phyloP scores from a whole-genome alignment of 371 early-diverging fungal species.

The Rhizomucor miehei region DNA sequence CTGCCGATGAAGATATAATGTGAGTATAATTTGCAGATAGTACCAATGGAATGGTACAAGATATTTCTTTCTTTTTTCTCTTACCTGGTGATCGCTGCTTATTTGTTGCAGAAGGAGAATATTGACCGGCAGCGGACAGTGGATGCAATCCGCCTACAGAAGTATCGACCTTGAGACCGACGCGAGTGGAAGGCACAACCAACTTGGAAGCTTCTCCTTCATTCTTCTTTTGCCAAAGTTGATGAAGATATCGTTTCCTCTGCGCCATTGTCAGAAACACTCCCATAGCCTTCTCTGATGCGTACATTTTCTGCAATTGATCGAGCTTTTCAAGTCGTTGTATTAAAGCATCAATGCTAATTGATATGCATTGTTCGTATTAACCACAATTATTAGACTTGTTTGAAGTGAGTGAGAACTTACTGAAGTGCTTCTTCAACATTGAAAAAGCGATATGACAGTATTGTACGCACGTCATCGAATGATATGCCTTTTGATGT shows the following conservation, averaged over 20 bases:
- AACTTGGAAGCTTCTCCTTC: slow-evolving; percentile 39
- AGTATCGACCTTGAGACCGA: slow-evolving; percentile 5
- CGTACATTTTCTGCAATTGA: slow-evolving; percentile 37
- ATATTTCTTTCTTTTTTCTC: background rate
- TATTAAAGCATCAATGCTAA: slow-evolving; percentile 38
- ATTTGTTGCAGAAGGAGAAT: slow-evolving; percentile 1
- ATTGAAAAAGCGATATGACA: slow-evolving; percentile 52
- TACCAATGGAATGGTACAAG: slow-evolving; percentile 3
- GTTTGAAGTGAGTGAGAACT: slow-evolving; percentile 10
- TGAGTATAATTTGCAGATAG: too few relatives aligned
- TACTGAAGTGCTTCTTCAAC: slow-evolving; percentile 51
- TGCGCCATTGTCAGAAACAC: slow-evolving; percentile 39
- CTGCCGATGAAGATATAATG: slow-evolving; percentile 1
- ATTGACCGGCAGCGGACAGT: background rate
- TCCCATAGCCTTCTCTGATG: slow-evolving; percentile 43
- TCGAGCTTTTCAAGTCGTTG: slow-evolving; percentile 41
- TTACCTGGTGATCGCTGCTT: slow-evolving; percentile 9
- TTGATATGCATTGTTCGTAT: background rate
- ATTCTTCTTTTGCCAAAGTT: slow-evolving; percentile 42
- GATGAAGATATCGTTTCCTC: slow-evolving; percentile 35
- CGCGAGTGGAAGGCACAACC: slow-evolving; percentile 13
- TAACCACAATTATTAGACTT: background rate
- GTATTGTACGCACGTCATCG: slow-evolving; percentile 47
- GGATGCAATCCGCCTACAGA: slow-evolving; percentile 6
- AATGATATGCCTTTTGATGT: slow-evolving; percentile 53